Evolutionary conservation across 345 rosid genomes (phyloP).

Genomic region (Eucalyptus cladocalyx): DNA sequence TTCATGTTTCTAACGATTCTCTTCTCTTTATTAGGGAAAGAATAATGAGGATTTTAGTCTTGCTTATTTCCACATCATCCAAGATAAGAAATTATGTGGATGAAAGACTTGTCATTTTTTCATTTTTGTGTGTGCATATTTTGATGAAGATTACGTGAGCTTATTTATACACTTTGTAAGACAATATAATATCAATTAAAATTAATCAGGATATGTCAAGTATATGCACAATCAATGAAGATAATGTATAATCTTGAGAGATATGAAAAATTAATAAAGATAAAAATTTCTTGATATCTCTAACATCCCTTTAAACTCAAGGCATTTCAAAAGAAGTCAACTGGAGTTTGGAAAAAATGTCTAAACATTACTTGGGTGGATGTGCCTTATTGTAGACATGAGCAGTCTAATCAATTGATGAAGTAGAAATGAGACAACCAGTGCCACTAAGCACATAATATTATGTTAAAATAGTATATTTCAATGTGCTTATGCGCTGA

Average conservation of each 20-base stretch:
- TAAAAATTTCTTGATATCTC: neutral
- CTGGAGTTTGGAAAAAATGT: neutral
- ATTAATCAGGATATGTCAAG: neutral
- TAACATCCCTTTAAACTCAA: neutral
- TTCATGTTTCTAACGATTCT: neutral
- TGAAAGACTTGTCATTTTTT: neutral
- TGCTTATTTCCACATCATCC: neutral
- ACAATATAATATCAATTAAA: neutral
- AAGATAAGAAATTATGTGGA: neutral
- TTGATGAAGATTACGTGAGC: neutral
- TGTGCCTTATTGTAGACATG: neutral
- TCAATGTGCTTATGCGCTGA: neutral
- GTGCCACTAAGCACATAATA: neutral
- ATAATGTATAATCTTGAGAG: neutral
- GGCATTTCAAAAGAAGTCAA: neutral
- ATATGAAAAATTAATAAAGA: neutral
- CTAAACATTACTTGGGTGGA: neutral
- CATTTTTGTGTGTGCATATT: neutral
- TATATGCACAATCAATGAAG: neutral
- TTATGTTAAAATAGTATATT: neutral
- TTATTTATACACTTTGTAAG: neutral
- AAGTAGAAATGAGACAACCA: neutral
- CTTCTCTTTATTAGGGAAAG: neutral
- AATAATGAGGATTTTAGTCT: neutral
- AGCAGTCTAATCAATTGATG: neutral